Percentiles rank a stretch among this genome's conserved stretches.
Conservation (phyloP, 208 protist species). For the Crithidia mellificae region DNA sequence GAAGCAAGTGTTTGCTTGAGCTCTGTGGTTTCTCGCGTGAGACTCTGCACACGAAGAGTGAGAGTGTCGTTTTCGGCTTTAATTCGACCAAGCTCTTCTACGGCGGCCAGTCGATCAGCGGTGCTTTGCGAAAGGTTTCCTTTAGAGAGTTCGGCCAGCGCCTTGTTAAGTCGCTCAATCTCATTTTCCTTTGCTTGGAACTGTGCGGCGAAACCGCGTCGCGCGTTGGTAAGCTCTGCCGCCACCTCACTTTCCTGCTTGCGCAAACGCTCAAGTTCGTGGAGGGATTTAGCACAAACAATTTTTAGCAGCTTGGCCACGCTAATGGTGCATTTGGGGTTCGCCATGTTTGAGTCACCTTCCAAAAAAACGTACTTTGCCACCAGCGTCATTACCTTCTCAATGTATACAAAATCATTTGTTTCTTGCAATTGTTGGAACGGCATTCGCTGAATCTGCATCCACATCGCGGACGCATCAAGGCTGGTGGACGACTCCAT, state of each 20-base stretch:
- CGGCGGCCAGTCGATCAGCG: not conserved
- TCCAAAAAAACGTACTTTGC: conserved; percentile 52
- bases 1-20: conserved; percentile 45
- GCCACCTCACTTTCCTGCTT: conserved; percentile 17
- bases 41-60: conserved; percentile 34
- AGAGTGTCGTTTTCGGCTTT: conserved; percentile 49
- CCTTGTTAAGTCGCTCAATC: conserved; percentile 16
- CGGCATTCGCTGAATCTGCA: conserved; percentile 72
- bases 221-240: conserved; percentile 20
- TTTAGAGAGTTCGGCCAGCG: not conserved
- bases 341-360: conserved; percentile 63
- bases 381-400: conserved; percentile 61
- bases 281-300: conserved; percentile 46
- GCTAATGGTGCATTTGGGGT: conserved; percentile 51
- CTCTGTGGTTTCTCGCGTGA: conserved; percentile 40
- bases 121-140: conserved; percentile 8
- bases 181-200: conserved; percentile 30
- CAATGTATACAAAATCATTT: conserved; percentile 52
- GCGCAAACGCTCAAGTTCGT: conserved; percentile 36
- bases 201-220: conserved; percentile 22
- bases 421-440: conserved; percentile 68
- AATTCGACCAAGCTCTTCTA: conserved; percentile 30
- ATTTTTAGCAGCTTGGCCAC: conserved; percentile 66
- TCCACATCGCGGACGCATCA: conserved; percentile 52
- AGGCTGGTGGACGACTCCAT: conserved; percentile 12